Base-by-base conservation (phyloP, 2,329 filamentous ascomycete species). In the Fusarium nodosum region DNA sequence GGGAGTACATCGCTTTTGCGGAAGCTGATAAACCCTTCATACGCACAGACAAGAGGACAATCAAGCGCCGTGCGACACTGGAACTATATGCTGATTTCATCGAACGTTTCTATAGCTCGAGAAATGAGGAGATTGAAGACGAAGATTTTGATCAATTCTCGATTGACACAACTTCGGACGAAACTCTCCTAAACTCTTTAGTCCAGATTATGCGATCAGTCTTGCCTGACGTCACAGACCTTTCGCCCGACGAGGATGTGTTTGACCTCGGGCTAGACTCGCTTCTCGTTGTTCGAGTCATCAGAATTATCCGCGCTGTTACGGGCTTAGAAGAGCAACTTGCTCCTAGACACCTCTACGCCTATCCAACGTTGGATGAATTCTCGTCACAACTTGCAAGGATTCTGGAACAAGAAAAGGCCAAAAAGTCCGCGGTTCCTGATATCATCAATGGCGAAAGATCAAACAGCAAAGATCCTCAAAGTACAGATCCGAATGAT, bases 31-130 rank as follows among this genome's bases (percentile, higher is more conserved):
- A 10, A 7, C 58, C 58, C 0, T 60, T 61, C 11, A 52, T 60
- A 1, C 56, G 56, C 5, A 61, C 58, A 7, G 56, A 61, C 18
- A 61, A 61, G 13, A 39, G 28, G 13, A 61, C 58, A 2, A 44
- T 61, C 7, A 60, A 60, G 12, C 58, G 56, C 3, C 58, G 56
- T 6, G 58, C 56, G 2, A 60, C 58, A 4, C 18, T 61, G 4
- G 56, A 61, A 2, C 9, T 61, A 0, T 61, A 61, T 16, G 20
- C 44, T 7, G 36, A 60, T 9, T 60, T 60, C 1, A 44, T 61
- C 18, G 58, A 61, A 4, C 31, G 44, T 5, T 61, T 61, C 20
- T 61, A 61, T 2, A 16, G 20, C n/a, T 61, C 58, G 0, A 28
- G 58, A 42, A n/a, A 16, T 10, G 58, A 60, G 5, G 55, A 44